Base-by-base conservation (phyloP, 2,329 filamentous ascomycete species). In the Achaetomium macrosporum region DNA sequence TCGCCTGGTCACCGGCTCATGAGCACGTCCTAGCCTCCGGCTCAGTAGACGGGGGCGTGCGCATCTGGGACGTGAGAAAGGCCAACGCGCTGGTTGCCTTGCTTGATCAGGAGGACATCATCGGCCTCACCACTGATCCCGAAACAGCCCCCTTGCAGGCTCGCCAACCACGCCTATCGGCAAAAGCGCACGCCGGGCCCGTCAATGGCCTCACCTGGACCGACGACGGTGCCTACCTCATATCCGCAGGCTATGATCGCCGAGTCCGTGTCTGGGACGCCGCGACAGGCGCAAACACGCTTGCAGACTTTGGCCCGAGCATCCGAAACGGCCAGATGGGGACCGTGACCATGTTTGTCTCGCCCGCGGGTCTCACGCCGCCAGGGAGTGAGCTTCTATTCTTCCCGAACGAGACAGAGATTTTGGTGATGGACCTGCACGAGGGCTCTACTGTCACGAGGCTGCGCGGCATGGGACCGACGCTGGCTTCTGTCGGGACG, bases 191-290 rank as follows among this genome's bases (percentile, higher is more conserved):
- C 64, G 77, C 79, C 11, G 90, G 88, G 3, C 81, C 89, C 1
- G 90, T 95, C 2, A 96, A 96, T 57, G 88, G 88, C 1, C 73
- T 96, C 8, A 76, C 84, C 1, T 97, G 90, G 90, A 91, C 87
- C 1, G 84, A 89, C 55, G 84, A 90, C 64, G 90, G 90, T 1
- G 75, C 74, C 13, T 84, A 87, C 65, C 76, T 97, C 16, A 76
- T 96, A 12, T 90, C 87, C 0, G 80, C 88, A 2, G 91, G 90
- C 0, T 87, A 95, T 53, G 93, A 97, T 66, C 78, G 88, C 45
- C 82, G 86, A 9, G 85, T 97, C 57, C 81, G 91, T 5, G 88
- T 96, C 1, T 97, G 92, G 92, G 81, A 96, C 65, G 82, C 87
- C 1, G 76, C 76, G 0, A 88, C 82, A 0, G 90, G 90, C 2